Evolutionary conservation across 2,329 filamentous ascomycete species (phyloP).

Genomic region (Colletotrichum acutatum): DNA sequence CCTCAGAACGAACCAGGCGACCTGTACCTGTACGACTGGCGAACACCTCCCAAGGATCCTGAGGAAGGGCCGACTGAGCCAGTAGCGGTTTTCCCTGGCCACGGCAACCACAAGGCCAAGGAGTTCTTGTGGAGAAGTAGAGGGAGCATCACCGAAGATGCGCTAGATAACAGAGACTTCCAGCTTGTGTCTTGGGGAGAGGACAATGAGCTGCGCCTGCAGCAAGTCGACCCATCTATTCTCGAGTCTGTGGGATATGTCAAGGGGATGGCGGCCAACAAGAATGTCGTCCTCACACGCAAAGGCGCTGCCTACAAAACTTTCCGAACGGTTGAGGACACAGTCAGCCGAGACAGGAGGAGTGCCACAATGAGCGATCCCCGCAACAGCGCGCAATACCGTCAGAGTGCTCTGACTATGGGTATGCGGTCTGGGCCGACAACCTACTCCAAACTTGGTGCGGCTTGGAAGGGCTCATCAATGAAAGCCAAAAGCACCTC

Average conservation of each 20-base stretch:
- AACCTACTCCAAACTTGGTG: constrained; percentile 46
- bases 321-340: constrained; percentile 78
- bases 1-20: constrained; percentile 88
- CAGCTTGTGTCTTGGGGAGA: constrained; percentile 94
- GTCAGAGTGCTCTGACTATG: constrained; percentile 56
- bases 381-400: constrained; percentile 54
- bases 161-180: constrained; percentile 87
- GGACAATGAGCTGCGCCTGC: constrained; percentile 83
- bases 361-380: constrained; percentile 71
- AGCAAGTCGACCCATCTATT: constrained; percentile 74
- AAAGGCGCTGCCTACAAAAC: constrained; percentile 87
- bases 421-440: constrained; percentile 58
- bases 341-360: constrained; percentile 66
- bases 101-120: constrained; percentile 78
- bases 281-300: constrained; percentile 79
- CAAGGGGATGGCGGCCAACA: constrained; percentile 73
- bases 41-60: constrained; percentile 57
- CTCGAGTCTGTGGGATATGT: constrained; percentile 78
- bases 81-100: constrained; percentile 69
- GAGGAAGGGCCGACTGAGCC: constrained; percentile 59
- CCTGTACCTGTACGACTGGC: constrained; percentile 84
- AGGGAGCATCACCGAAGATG: constrained; percentile 72
- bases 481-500: constrained; percentile 66
- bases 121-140: constrained; percentile 92
- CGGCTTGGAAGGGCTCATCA: constrained; percentile 65